These are phyloP conservation scores for Xerocomus amazonicus DNA, from an alignment of 1,284 basidiomycete genomes.

Conservation along the genomic window DNA sequence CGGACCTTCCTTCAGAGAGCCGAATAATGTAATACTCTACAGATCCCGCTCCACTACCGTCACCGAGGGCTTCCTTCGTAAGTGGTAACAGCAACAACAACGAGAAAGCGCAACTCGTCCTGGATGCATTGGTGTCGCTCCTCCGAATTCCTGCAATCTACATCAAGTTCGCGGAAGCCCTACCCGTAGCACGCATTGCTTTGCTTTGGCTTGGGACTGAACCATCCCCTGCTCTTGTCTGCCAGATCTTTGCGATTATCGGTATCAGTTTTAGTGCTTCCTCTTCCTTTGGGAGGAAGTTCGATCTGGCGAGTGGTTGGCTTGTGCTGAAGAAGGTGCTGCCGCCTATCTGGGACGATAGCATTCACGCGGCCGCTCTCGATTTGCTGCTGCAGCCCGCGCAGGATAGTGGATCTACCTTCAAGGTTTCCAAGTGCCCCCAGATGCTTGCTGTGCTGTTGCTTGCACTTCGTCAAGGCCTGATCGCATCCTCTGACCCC, in stretches of 20 bases:
- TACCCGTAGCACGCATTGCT: conserved; percentile 72
- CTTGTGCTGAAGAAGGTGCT: conserved; percentile 59
- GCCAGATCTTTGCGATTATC: conserved; percentile 59
- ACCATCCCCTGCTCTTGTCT: conserved; percentile 56
- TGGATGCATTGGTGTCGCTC: conserved; percentile 56
- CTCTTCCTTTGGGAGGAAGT: conserved; percentile 63
- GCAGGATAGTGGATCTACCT: neutral
- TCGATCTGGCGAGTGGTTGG: conserved; percentile 77
- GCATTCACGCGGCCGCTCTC: conserved; percentile 62
- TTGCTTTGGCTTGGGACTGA: conserved; percentile 70
- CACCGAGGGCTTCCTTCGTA: conserved; percentile 47
- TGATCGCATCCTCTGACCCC: conserved; percentile 19
- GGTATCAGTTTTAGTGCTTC: conserved; percentile 51
- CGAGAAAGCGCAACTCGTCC: conserved; percentile 59
- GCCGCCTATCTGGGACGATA: conserved; percentile 63
- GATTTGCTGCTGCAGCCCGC: conserved; percentile 57
- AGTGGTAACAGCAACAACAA: conserved; percentile 1
- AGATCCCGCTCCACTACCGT: conserved; percentile 28
- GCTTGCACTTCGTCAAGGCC: conserved; percentile 50
- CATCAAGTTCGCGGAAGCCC: conserved; percentile 58
- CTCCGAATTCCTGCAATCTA: conserved; percentile 53
- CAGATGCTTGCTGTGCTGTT: conserved; percentile 69
- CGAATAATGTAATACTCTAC: neutral
- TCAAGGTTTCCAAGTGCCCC: conserved; percentile 15
- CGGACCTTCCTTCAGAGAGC: neutral